phyloP scores from a whole-genome alignment of 139 green algal genomes.

The Micromonas pusilla region DNA sequence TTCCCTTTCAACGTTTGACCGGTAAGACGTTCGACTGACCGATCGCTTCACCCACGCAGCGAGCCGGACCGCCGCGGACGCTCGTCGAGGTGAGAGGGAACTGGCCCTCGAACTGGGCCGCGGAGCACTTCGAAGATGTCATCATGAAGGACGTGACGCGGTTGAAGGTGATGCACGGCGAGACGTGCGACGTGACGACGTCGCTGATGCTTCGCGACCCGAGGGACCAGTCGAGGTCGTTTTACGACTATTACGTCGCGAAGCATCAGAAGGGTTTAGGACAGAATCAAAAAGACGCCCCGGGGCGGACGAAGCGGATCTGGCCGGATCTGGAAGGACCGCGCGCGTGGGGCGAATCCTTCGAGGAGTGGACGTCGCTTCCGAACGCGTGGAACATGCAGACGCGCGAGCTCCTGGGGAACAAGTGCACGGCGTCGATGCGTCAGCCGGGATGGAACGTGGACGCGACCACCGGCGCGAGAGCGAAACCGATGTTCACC shows the following conservation, averaged over 20 bases:
- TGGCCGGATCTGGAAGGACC: background rate
- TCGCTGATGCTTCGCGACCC: conserved; percentile 17
- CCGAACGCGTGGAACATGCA: conserved; percentile 3
- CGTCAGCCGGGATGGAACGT: conserved; percentile 1
- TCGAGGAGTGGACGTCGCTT: conserved; percentile 12
- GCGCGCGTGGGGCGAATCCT: background rate
- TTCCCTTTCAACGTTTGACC: no score
- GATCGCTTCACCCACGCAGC: no score
- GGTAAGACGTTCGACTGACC: no score
- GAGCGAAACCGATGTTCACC: no score
- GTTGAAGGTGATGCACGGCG: background rate
- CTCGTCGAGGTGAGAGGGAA: conserved; percentile 31
- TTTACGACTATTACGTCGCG: conserved; percentile 34
- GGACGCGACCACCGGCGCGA: no score
- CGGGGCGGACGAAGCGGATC: no score
- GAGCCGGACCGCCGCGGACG: background rate
- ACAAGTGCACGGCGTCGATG: conserved; percentile 18
- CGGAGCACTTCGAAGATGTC: conserved; percentile 6
- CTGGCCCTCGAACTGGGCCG: conserved; percentile 20
- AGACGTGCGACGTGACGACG: conserved; percentile 24
- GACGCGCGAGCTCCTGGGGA: conserved; percentile 15
- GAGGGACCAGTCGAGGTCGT: conserved; percentile 11
- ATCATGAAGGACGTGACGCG: conserved; percentile 4
- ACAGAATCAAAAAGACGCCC: conserved; percentile 8
- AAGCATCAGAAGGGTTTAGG: conserved; percentile 10